These are phyloP conservation scores for Gossypium aridum DNA, from an alignment of 441 rosid genomes.

Conservation along the genomic window DNA sequence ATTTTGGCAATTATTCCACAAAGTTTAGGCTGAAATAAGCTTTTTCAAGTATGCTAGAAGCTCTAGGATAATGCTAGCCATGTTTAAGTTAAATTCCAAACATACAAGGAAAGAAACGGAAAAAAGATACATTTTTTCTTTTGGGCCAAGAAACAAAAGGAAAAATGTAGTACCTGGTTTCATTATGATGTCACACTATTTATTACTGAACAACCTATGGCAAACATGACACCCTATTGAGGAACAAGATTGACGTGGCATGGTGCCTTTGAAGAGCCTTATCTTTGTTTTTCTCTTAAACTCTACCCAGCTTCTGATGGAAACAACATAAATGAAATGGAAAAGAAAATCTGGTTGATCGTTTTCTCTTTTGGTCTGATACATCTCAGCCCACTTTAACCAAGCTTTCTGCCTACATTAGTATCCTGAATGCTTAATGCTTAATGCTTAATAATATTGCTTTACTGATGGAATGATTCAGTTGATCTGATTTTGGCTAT, in stretches of 20 bases:
- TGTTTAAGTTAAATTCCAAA: constrained; percentile 2
- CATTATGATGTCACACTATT: background rate
- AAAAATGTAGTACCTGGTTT: background rate
- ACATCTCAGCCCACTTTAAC: background rate
- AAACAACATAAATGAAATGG: background rate
- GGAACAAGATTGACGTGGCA: background rate
- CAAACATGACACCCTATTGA: background rate
- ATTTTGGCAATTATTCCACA: background rate
- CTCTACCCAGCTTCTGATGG: background rate
- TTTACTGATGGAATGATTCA: constrained; percentile 9
- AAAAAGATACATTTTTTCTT: background rate
- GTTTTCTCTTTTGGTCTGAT: background rate
- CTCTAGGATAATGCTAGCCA: background rate
- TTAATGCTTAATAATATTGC: background rate
- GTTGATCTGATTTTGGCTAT: background rate
- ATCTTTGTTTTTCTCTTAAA: background rate
- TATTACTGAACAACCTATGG: background rate
- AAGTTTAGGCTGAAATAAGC: background rate
- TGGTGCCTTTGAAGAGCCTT: background rate
- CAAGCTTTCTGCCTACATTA: background rate
- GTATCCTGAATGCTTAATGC: constrained; percentile 1
- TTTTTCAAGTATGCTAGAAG: background rate
- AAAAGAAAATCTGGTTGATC: background rate
- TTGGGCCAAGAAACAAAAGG: background rate
- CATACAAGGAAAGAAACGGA: background rate